A percentile compares a stretch with the other conserved stretches of the same genome.
These are phyloP conservation scores for Purpureocillium takamizusanense DNA, from an alignment of 2,329 filamentous ascomycete genomes.

Conservation along the genomic window DNA sequence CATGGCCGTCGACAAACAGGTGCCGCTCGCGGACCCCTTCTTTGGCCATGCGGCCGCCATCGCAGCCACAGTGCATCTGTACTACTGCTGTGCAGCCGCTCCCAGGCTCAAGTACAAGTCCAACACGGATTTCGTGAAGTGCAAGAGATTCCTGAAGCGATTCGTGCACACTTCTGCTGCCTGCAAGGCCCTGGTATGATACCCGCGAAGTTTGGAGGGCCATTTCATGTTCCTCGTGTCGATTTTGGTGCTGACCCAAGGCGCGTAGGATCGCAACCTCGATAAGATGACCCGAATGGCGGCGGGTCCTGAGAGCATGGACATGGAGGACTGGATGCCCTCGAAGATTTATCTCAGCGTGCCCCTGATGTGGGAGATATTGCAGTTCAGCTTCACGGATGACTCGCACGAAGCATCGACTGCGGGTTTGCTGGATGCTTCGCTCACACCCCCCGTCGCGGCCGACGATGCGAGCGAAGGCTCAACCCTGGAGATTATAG, in stretches of 20 bases:
- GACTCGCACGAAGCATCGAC: conserved; percentile 24
- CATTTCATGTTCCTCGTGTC: too few relatives aligned
- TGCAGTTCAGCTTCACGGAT: conserved; percentile 35
- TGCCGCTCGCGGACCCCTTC: conserved; percentile 40
- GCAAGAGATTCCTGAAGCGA: conserved; percentile 36
- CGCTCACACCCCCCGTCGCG: conserved; percentile 22
- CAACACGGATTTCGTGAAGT: conserved; percentile 41
- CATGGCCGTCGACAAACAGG: conserved; percentile 41
- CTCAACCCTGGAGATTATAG: conserved; percentile 37
- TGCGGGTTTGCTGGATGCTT: conserved; percentile 31
- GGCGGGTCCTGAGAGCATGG: conserved; percentile 35
- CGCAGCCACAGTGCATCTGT: conserved; percentile 43
- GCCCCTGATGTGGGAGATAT: conserved; percentile 42
- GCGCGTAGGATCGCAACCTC: conserved; percentile 33
- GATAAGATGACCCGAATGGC: conserved; percentile 40
- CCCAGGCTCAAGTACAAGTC: conserved; percentile 39
- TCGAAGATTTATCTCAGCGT: conserved; percentile 43
- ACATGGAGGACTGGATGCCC: conserved; percentile 42
- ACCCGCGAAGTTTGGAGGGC: too few relatives aligned
- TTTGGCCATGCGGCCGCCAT: conserved; percentile 42
- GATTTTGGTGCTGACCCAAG: too few relatives aligned
- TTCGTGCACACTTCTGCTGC: conserved; percentile 38
- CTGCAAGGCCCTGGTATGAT: conserved; percentile 35
- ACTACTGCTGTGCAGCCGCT: conserved; percentile 42
- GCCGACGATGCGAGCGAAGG: conserved; percentile 24